Evolutionary conservation across 768 basidiomycete species (phyloP).

Genomic region (Boletus sensibilis): DNA sequence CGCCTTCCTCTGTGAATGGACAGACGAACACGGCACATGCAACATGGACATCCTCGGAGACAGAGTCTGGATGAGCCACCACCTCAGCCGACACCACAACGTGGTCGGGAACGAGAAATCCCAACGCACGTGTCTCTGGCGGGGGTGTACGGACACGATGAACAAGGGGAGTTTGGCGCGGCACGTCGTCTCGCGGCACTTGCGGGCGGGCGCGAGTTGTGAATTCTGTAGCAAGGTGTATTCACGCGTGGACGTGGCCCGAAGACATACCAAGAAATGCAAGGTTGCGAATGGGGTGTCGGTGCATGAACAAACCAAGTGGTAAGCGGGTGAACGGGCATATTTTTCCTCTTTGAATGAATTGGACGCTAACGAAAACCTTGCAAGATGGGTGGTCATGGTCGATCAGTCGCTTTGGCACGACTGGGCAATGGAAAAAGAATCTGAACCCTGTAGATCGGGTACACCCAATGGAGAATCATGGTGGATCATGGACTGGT

Average conservation of each 20-base stretch:
- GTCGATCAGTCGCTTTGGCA: not conserved
- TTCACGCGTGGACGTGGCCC: slow-evolving; percentile 26
- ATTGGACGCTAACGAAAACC: not conserved
- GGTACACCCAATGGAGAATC: not conserved
- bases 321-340: not conserved
- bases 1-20: slow-evolving; percentile 22
- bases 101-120: slow-evolving; percentile 21
- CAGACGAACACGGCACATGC: slow-evolving; percentile 18
- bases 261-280: slow-evolving; percentile 28
- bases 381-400: not conserved
- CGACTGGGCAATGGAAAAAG: not conserved
- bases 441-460: not conserved
- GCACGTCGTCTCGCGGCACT: slow-evolving; percentile 25
- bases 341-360: not conserved
- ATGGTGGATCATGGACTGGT: not conserved
- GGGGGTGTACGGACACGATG: slow-evolving; percentile 23
- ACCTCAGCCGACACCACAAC: slow-evolving; percentile 20
- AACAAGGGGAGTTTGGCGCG: slow-evolving; percentile 28
- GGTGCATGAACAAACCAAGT: not conserved
- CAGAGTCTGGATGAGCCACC: slow-evolving; percentile 24
- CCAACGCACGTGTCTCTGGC: slow-evolving; percentile 20
- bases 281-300: slow-evolving; percentile 19
- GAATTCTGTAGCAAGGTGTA: slow-evolving; percentile 26
- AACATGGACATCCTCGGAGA: slow-evolving; percentile 20
- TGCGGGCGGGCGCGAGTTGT: slow-evolving; percentile 21